These are phyloP conservation scores for Komagataella pseudopastoris DNA, from an alignment of 805 yeast genomes.

Conservation along the genomic window DNA sequence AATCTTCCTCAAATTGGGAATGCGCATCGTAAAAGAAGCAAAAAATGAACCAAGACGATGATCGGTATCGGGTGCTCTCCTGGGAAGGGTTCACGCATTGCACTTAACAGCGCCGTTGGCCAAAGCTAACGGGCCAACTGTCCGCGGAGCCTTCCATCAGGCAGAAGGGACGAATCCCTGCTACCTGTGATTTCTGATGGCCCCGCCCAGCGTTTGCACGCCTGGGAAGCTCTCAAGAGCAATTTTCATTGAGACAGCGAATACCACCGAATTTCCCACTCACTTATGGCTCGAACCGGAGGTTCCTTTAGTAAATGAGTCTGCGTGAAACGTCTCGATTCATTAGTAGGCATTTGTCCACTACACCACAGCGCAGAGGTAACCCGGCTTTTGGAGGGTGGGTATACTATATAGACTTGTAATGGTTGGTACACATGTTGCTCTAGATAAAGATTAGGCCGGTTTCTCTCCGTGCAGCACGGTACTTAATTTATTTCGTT, in stretches of 20 bases:
- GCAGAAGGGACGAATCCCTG: conserved; percentile 1
- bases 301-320: conserved; percentile 19
- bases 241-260: conserved; percentile 12
- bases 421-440: neutral
- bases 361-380: conserved; percentile 5
- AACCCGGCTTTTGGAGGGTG: neutral
- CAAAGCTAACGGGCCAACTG: conserved; percentile 15
- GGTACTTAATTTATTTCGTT: neutral
- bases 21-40: conserved; percentile 24
- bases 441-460: neutral
- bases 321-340: conserved; percentile 15
- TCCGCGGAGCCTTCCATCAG: conserved; percentile 24
- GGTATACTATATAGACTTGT: no score
- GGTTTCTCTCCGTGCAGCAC: neutral
- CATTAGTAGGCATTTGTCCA: conserved; percentile 8
- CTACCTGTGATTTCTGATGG: conserved; percentile 18
- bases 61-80: conserved; percentile 25
- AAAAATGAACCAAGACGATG: conserved; percentile 14
- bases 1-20: conserved; percentile 65
- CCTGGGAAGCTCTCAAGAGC: conserved; percentile 22
- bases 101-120: conserved; percentile 19
- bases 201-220: conserved; percentile 25
- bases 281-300: conserved; percentile 9
- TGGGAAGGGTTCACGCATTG: conserved; percentile 21
- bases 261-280: conserved; percentile 29